These are phyloP conservation scores for Fusarium nelsonii DNA, from an alignment of 2,329 filamentous ascomycete genomes.

Conservation along the genomic window DNA sequence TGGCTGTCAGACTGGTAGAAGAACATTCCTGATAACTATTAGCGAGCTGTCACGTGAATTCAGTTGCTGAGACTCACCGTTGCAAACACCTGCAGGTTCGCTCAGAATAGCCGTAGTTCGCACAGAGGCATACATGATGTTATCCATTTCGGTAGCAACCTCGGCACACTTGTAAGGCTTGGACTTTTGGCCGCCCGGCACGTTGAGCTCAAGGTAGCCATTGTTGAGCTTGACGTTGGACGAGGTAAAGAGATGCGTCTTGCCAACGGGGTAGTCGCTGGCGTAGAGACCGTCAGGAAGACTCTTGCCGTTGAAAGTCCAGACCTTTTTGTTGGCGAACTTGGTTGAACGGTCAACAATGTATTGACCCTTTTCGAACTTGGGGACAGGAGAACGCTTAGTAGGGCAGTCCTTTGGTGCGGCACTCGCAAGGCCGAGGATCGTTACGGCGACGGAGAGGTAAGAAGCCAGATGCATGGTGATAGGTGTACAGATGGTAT, in stretches of 20 bases:
- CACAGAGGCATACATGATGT: conserved; percentile 50
- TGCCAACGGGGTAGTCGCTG: conserved; percentile 41
- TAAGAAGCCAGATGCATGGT: conserved; percentile 39
- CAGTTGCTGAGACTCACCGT: conserved; percentile 29
- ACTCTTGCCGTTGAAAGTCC: conserved; percentile 38
- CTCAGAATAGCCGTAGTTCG: conserved; percentile 49
- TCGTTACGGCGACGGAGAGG: conserved; percentile 24
- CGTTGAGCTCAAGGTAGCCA: conserved; percentile 49
- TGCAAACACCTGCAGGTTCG: conserved; percentile 49
- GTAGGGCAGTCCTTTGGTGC: conserved; percentile 5
- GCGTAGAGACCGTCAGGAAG: conserved; percentile 43
- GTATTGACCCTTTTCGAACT: conserved; percentile 40
- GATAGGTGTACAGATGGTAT: neutral
- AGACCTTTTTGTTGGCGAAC: conserved; percentile 45
- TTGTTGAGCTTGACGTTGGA: conserved; percentile 43
- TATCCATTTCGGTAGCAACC: conserved; percentile 41
- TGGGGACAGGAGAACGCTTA: conserved; percentile 39
- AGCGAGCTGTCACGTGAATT: fast-evolving
- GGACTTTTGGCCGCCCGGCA: conserved; percentile 44
- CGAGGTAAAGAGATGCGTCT: conserved; percentile 18
- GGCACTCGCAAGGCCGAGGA: conserved; percentile 30
- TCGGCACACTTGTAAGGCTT: conserved; percentile 46
- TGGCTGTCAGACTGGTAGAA: conserved; percentile 48
- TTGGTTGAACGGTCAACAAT: conserved; percentile 32
- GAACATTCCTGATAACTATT: conserved; percentile 45